Evolutionary conservation across 345 rosid species (phyloP), one percentile per base, ranked within the genome.

Genomic region (Corchorus olitorius): DNA sequence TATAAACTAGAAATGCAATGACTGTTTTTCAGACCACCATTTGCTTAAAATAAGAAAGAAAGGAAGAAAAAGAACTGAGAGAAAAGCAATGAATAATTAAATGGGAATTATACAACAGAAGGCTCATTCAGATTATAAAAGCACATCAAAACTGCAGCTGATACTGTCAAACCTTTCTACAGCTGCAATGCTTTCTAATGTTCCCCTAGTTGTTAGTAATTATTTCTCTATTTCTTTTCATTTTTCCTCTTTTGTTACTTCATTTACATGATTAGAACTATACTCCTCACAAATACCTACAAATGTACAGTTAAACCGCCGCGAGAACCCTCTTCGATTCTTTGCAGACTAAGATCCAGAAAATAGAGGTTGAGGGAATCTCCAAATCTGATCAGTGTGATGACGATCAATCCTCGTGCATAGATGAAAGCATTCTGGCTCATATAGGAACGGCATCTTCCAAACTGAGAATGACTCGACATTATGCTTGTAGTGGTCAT

Each of bases 201-300:
- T 73, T 48, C 56, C 73, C 68, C 67, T 46, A 49, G 46, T 70
- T 48, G 19, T 63, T 67, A 67, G 79, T 48, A 67, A 56, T 64
- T 77, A 66, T 75, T 70, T 76, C 65, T 76, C 77, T 74, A 59
- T 75, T 64, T 14, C 77, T 76, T 55, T 49, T 46, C 63, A 20
- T n/a, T 61, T 70, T 76, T 20, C 54, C 34, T 55, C 15, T 6
- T 50, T 49, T 61, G 9, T 12, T 15, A 46, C 66, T 62, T 49
- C 68, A 74, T 78, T 78, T 81, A 81, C 84, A 81, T 49, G 70
- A 50, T 59, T 72, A 59, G 80, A 80, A 76, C 87, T 87, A 82
- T 87, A 81, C 82, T 81, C 43, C 73, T 82, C 78, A 79, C 84
- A 49, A 78, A 83, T 86, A 87, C 84, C 91, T 89, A 89, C 93